Evolutionary conservation across 2,329 filamentous ascomycete genomes (phyloP).

Genomic region (Monilinia vaccinii-corymbosi): DNA sequence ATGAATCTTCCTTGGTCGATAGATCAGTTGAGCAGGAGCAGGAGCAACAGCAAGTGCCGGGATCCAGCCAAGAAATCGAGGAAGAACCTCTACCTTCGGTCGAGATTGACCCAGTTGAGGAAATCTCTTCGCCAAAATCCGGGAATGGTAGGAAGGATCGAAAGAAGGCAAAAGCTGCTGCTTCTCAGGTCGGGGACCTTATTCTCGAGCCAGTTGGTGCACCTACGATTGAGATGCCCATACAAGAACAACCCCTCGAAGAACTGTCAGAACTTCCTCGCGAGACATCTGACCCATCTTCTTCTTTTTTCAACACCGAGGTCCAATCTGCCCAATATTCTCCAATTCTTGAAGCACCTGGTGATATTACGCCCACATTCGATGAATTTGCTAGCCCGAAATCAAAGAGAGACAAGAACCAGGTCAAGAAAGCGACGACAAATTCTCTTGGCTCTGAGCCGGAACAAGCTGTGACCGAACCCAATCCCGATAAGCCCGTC

Average conservation of each 20-base stretch:
- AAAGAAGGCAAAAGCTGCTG: neutral
- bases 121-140: constrained; percentile 11
- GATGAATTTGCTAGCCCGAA: neutral
- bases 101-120: constrained; percentile 7
- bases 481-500: neutral
- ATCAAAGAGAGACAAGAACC: neutral
- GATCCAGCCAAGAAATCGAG: neutral
- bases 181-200: neutral
- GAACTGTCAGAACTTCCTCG: neutral
- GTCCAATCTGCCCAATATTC: neutral
- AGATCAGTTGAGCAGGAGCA: neutral
- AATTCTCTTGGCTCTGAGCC: neutral
- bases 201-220: neutral
- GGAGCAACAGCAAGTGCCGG: neutral
- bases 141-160: constrained; percentile 17
- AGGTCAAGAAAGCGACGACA: neutral
- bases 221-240: neutral
- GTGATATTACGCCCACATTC: neutral
- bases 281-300: neutral
- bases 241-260: neutral
- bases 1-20: neutral
- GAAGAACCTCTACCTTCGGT: neutral
- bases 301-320: neutral
- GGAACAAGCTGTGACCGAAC: neutral
- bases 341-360: neutral